Percentiles rank a stretch among this genome's conserved stretches.
Conservation (phyloP, 306 rosid genomes). For the Gastrolobium villosum region DNA sequence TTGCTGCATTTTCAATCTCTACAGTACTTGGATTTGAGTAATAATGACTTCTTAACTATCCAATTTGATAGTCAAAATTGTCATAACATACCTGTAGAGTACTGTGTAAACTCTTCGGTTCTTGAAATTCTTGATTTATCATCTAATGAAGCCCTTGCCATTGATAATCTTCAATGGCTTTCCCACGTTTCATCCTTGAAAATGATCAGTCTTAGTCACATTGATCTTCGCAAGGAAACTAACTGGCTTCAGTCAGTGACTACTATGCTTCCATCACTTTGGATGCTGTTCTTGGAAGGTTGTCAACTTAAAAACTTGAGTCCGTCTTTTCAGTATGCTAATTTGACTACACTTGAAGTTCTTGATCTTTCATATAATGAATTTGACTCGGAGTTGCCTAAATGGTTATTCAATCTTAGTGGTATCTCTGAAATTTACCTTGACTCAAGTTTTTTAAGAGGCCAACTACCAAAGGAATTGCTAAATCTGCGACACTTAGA, state of each 20-base stretch:
- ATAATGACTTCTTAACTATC: background rate
- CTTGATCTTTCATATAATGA: constrained; percentile 15
- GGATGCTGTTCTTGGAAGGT: background rate
- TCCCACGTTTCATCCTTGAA: constrained; percentile 9
- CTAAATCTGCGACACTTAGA: constrained; percentile 16
- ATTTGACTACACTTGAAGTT: constrained; percentile 43
- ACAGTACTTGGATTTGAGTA: background rate
- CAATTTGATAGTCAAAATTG: background rate
- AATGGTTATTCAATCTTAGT: constrained; percentile 28
- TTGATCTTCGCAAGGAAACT: background rate
- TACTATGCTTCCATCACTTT: constrained; percentile 38
- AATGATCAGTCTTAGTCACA: too few species aligned
- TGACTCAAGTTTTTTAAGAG: background rate
- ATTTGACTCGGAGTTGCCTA: constrained; percentile 30
- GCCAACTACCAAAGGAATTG: constrained; percentile 17
- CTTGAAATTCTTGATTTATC: background rate
- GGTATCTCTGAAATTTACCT: background rate
- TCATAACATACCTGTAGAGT: background rate
- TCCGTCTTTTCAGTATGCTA: too few species aligned
- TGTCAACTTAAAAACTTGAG: constrained; percentile 35
- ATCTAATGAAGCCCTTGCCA: background rate
- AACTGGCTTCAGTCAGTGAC: constrained; percentile 35
- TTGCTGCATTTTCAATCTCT: background rate
- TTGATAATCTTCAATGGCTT: constrained; percentile 27
- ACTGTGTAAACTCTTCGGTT: background rate